Conservation (phyloP, 257 asterid species). For the Parsonsia alboflavescens region DNA sequence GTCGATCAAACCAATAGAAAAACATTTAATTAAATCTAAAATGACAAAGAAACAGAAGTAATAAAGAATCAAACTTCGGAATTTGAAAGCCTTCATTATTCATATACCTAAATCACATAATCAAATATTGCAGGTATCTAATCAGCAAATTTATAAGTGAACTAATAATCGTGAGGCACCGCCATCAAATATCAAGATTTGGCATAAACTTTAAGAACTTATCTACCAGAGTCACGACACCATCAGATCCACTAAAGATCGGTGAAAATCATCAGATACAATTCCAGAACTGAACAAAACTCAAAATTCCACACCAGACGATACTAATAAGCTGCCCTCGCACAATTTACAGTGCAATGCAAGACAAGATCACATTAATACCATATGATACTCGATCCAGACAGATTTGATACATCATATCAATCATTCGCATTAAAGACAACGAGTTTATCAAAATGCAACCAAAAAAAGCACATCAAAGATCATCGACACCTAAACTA, state of each 20-base stretch:
- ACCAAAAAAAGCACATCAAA: not conserved
- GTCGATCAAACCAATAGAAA: not conserved
- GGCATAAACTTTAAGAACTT: not conserved
- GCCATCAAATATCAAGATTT: not conserved
- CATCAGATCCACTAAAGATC: not conserved
- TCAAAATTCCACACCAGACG: not conserved
- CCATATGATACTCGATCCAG: not conserved
- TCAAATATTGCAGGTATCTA: not conserved
- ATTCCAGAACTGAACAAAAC: not conserved
- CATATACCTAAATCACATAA: constrained; percentile 1
- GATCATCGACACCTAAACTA: not conserved
- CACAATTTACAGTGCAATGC: constrained; percentile 5
- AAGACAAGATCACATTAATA: constrained; percentile 3
- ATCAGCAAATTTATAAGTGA: not conserved
- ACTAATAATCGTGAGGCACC: not conserved
- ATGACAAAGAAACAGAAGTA: not conserved
- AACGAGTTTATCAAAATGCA: not conserved
- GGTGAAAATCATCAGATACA: not conserved
- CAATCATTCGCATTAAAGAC: not conserved
- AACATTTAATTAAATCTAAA: not conserved
- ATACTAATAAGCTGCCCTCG: not conserved
- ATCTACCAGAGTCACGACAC: not conserved
- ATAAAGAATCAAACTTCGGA: not conserved
- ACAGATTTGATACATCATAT: not conserved
- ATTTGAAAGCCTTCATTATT: not conserved